Evolutionary conservation across 202 grass and related monocot species (phyloP).

Genomic region (Schoenoplectus tabernaemontani): DNA sequence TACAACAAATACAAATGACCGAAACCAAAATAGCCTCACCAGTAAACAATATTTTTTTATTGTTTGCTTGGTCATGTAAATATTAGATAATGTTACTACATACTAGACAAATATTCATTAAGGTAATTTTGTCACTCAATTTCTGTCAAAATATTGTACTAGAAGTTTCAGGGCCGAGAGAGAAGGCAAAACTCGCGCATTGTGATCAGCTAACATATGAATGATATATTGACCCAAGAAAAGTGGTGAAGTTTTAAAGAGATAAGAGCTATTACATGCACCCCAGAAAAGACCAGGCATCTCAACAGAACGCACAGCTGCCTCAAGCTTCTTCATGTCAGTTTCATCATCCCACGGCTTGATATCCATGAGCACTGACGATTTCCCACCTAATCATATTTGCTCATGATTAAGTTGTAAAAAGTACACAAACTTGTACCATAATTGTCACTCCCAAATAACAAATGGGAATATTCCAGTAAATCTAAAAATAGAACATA

Average conservation of each 20-base stretch:
- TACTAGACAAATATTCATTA: neutral
- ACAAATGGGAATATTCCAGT: neutral
- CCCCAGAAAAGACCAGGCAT: conserved; percentile 88
- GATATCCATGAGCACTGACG: conserved; percentile 80
- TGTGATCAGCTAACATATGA: neutral
- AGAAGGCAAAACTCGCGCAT: neutral
- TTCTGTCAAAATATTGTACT: neutral
- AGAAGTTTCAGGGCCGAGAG: neutral
- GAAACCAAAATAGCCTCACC: neutral
- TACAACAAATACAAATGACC: neutral
- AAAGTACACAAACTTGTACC: neutral
- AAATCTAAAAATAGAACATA: neutral
- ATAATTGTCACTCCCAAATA: neutral
- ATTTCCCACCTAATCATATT: conserved; percentile 61
- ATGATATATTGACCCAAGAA: no score
- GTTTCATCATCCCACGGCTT: conserved; percentile 99
- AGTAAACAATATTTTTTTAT: neutral
- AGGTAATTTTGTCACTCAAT: neutral
- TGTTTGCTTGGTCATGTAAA: neutral
- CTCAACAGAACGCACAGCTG: conserved; percentile 65
- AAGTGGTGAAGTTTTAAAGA: neutral
- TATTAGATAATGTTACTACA: neutral
- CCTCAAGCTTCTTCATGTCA: conserved; percentile 93
- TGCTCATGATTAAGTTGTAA: neutral
- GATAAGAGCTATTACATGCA: conserved; percentile 45